A percentile compares a stretch with the other conserved stretches of the same genome.
phyloP scores from a whole-genome alignment of 257 asterid genomes.

The Avicennia marina region DNA sequence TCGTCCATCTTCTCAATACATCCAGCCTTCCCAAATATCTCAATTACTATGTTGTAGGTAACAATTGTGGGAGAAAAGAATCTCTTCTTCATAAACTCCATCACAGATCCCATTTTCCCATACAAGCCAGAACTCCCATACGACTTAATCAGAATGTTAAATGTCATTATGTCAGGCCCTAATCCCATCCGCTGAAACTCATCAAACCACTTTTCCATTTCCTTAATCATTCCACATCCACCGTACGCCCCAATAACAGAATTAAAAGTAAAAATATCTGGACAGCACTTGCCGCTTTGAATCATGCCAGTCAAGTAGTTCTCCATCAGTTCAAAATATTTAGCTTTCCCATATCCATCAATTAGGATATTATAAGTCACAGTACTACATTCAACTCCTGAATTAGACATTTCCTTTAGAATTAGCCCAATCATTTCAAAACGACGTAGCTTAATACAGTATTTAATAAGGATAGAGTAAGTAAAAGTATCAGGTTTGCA shows the following conservation, averaged over 20 bases:
- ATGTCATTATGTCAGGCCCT: slow-evolving; percentile 72
- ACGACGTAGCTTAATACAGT: slow-evolving; percentile 49
- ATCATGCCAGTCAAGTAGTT: slow-evolving; percentile 56
- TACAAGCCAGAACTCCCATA: slow-evolving; percentile 56
- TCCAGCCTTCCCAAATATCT: slow-evolving; percentile 74
- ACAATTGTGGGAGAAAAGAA: slow-evolving; percentile 65
- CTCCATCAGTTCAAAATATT: slow-evolving; percentile 62
- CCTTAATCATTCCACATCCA: slow-evolving; percentile 48
- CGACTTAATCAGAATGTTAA: slow-evolving; percentile 60
- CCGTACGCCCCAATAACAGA: slow-evolving; percentile 82
- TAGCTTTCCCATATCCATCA: slow-evolving; percentile 88
- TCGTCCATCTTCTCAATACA: slow-evolving; percentile 65
- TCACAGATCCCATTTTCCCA: slow-evolving; percentile 60
- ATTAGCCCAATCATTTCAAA: slow-evolving; percentile 49
- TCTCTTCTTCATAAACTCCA: slow-evolving; percentile 74
- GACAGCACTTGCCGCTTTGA: slow-evolving; percentile 48
- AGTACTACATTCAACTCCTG: slow-evolving; percentile 52
- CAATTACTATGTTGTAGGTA: slow-evolving; percentile 73
- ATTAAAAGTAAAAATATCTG: slow-evolving; percentile 73
- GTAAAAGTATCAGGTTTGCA: slow-evolving; percentile 85
- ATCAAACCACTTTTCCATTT: slow-evolving; percentile 89
- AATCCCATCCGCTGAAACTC: slow-evolving; percentile 82
- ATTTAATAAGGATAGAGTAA: slow-evolving; percentile 64
- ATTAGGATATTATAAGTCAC: slow-evolving; percentile 68
- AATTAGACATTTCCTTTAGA: slow-evolving; percentile 55